These are phyloP conservation scores for Imleria badia DNA, from an alignment of 768 basidiomycete genomes.

Conservation along the genomic window DNA sequence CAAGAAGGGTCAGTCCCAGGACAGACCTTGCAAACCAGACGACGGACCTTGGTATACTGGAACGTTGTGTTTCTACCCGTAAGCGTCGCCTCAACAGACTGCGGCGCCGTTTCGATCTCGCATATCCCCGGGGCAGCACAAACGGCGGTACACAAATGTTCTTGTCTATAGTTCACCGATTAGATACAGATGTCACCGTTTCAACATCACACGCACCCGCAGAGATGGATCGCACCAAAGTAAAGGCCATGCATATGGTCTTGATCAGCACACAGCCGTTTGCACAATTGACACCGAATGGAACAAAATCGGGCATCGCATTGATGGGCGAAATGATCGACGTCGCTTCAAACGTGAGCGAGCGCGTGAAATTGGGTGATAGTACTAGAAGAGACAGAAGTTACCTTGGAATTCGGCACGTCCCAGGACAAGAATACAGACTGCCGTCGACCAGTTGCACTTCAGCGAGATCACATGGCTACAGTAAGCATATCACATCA, in stretches of 20 bases:
- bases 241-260: too few relatives aligned
- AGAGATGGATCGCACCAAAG: too few relatives aligned
- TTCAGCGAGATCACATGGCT: constrained; percentile 45
- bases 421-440: constrained; percentile 40
- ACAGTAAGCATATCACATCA: not conserved
- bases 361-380: not conserved
- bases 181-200: too few relatives aligned
- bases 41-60: constrained; percentile 58
- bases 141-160: too few relatives aligned
- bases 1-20: not conserved
- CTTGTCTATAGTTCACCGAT: too few relatives aligned
- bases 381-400: not conserved
- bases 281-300: constrained; percentile 51
- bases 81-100: constrained; percentile 62
- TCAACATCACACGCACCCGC: too few relatives aligned
- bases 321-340: constrained; percentile 44
- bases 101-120: too few relatives aligned
- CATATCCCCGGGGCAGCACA: too few relatives aligned
- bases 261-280: too few relatives aligned
- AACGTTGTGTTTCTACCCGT: constrained; percentile 59
- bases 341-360: constrained; percentile 36
- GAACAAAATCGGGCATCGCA: constrained; percentile 58
- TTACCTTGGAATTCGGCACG: constrained; percentile 45
- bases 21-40: not conserved
- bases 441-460: constrained; percentile 30